Conservation (phyloP, 2,329 filamentous ascomycete genomes). For the Dichotomopilus funicola region DNA sequence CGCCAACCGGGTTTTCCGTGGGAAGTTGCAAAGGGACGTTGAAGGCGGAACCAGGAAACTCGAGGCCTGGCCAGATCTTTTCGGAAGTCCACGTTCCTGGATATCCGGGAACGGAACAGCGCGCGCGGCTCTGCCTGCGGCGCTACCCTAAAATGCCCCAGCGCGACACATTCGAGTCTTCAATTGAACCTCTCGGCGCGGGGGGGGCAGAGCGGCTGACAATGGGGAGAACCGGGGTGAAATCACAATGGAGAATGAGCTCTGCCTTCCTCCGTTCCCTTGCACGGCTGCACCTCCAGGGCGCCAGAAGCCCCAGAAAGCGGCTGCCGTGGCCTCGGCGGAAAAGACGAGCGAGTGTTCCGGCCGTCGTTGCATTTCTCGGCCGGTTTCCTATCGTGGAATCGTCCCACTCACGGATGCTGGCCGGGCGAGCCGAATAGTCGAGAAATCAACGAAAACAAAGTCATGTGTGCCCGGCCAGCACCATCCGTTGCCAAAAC, state of each 20-base stretch:
- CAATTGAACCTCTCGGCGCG: too few relatives aligned
- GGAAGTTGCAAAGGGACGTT: slow-evolving; percentile 16
- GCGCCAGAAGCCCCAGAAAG: neutral
- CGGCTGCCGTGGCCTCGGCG: slow-evolving; percentile 11
- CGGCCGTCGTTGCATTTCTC: slow-evolving; percentile 15
- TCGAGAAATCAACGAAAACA: too few relatives aligned
- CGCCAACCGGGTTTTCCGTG: slow-evolving; percentile 19
- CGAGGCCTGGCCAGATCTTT: neutral
- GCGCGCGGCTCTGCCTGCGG: slow-evolving; percentile 19
- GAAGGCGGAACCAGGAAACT: slow-evolving; percentile 6
- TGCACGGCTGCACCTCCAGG: too few relatives aligned
- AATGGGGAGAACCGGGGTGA: slow-evolving; percentile 13
- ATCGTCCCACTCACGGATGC: neutral
- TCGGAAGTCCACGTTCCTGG: slow-evolving; percentile 29
- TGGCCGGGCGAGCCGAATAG: neutral
- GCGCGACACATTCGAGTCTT: too few relatives aligned
- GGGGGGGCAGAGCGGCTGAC: neutral
- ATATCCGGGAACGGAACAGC: slow-evolving; percentile 26
- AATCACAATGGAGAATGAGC: neutral
- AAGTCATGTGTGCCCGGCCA: too few relatives aligned
- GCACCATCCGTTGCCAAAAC: too few relatives aligned
- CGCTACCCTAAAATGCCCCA: neutral
- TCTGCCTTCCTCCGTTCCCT: too few relatives aligned
- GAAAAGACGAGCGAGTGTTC: slow-evolving; percentile 20
- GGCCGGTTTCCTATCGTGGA: neutral